phyloP scores from a whole-genome alignment of 2,329 filamentous ascomycete genomes.

The Talaromyces atroroseus region DNA sequence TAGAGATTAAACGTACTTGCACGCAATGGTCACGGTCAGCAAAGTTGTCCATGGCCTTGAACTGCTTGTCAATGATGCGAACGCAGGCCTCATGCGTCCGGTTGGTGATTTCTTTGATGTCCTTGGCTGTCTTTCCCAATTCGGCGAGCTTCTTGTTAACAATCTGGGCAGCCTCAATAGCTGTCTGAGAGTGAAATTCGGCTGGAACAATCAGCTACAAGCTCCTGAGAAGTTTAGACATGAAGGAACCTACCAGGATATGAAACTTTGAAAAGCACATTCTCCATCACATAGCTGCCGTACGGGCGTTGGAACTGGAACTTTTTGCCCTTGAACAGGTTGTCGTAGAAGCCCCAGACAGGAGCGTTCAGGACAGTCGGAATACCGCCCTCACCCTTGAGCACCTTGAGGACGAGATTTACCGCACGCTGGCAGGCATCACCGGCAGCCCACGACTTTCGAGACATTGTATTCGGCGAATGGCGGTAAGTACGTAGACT shows the following conservation, averaged over 20 bases:
- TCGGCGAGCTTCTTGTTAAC: conserved; percentile 77
- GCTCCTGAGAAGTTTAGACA: not conserved
- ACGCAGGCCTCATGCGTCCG: conserved; percentile 97
- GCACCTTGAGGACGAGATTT: conserved; percentile 82
- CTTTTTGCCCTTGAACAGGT: conserved; percentile 90
- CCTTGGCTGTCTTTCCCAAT: conserved; percentile 82
- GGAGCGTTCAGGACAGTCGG: conserved; percentile 90
- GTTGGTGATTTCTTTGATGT: conserved; percentile 90
- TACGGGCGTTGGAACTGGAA: conserved; percentile 96
- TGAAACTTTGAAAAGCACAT: conserved; percentile 98
- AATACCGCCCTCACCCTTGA: conserved; percentile 84
- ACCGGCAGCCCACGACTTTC: conserved; percentile 98
- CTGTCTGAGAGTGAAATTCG: conserved; percentile 98
- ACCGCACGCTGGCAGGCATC: conserved; percentile 96
- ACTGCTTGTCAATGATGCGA: conserved; percentile 99
- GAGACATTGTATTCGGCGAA: conserved; percentile 97
- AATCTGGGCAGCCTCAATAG: conserved; percentile 88
- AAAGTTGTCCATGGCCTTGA: conserved; percentile 99
- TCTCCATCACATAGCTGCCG: conserved; percentile 99
- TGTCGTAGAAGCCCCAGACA: conserved; percentile 97
- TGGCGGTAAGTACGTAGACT: conserved; percentile 94
- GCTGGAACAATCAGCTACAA: conserved; percentile 42
- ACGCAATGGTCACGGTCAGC: conserved; percentile 99
- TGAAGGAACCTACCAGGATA: conserved; percentile 69
- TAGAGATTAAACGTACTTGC: conserved; percentile 49